Conservation (phyloP, 176 grass and related monocot genomes). For the Aegilops sharonensis region DNA sequence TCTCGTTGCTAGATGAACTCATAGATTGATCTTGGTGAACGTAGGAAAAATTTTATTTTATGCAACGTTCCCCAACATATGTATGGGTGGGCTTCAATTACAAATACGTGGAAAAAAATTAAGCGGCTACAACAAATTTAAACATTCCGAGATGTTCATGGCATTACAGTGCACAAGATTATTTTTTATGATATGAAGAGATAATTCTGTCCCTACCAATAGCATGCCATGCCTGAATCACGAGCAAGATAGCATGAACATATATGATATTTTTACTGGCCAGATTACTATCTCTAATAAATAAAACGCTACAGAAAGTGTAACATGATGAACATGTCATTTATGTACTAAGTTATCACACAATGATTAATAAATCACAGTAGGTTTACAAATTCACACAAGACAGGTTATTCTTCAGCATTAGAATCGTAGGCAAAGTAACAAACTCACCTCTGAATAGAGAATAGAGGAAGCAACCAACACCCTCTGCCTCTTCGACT, state of each 20-base stretch:
- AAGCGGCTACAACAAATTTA: too few species aligned
- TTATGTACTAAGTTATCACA: conserved; percentile 11
- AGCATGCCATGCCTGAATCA: conserved; percentile 91
- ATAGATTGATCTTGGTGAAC: too few species aligned
- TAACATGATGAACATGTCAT: neutral
- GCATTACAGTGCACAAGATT: too few species aligned
- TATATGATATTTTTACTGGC: neutral
- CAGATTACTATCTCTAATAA: neutral
- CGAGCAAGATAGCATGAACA: conserved; percentile 14
- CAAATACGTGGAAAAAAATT: too few species aligned
- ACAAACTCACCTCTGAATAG: conserved; percentile 86
- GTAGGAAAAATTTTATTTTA: too few species aligned
- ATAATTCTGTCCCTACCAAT: conserved; percentile 65
- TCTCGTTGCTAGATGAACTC: too few species aligned
- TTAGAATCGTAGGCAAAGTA: neutral
- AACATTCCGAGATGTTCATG: too few species aligned
- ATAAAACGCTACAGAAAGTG: conserved; percentile 4
- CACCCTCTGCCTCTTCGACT: conserved; percentile 95
- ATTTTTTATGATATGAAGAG: too few species aligned
- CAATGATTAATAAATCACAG: conserved; percentile 16
- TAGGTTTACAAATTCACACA: conserved; percentile 14
- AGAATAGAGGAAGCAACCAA: conserved; percentile 94
- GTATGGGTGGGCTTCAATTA: too few species aligned
- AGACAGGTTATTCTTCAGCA: neutral
- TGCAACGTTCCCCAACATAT: too few species aligned